These are phyloP conservation scores for Penicillium sp. DNA, from an alignment of 2,329 filamentous ascomycete species.

Conservation along the genomic window DNA sequence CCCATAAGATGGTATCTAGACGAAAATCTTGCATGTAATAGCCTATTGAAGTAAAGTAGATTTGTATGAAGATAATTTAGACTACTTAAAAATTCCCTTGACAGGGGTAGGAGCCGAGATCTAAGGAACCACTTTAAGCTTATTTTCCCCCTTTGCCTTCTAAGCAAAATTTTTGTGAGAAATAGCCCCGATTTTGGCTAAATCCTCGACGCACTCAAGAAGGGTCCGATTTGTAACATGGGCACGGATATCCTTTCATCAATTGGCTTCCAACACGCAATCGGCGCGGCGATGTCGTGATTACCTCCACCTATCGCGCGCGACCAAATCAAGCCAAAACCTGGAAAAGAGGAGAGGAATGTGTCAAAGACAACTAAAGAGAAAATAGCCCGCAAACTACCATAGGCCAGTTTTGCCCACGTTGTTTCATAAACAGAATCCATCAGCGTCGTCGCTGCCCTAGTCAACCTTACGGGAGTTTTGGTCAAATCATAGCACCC, in stretches of 20 bases:
- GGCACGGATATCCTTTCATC: background rate
- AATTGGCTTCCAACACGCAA: constrained; percentile 11
- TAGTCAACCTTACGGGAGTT: background rate
- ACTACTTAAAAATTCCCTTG: background rate
- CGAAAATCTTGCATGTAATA: background rate
- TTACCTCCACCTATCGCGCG: constrained; percentile 5
- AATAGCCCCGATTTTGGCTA: background rate
- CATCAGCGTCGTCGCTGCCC: background rate
- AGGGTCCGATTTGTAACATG: background rate
- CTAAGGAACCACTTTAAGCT: background rate
- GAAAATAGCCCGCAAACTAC: background rate
- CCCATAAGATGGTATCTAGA: background rate
- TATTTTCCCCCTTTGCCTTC: background rate
- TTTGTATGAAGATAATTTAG: background rate
- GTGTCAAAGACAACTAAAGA: background rate
- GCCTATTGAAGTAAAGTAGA: background rate
- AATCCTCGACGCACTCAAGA: background rate
- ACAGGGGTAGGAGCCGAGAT: background rate
- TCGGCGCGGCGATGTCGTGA: constrained; percentile 17
- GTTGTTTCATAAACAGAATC: background rate
- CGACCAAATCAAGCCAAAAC: background rate
- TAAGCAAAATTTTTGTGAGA: background rate
- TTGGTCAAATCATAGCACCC: background rate
- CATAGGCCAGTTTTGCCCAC: background rate
- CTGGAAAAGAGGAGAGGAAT: background rate